A percentile compares a stretch with the other conserved stretches of the same genome.
Evolutionary conservation across 305 asterid genomes (phyloP).

Genomic region (Rubia tinctorum): DNA sequence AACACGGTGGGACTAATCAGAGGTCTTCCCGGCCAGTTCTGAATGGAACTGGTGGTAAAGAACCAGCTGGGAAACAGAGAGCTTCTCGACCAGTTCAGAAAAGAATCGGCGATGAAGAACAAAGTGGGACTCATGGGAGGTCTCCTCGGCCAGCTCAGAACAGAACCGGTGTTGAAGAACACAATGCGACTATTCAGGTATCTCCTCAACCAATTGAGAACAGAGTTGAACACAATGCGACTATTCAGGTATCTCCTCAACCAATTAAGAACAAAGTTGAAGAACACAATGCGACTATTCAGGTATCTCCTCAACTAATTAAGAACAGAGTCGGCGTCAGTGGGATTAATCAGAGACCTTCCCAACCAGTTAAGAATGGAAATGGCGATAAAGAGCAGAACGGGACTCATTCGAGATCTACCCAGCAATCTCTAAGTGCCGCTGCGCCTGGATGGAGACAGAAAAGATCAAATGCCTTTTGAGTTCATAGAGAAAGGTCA

Average conservation of each 20-base stretch:
- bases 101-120: slow-evolving; percentile 8
- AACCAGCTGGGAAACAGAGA: not conserved
- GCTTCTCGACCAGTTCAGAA: slow-evolving; percentile 13
- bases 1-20: not conserved
- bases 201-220: no score
- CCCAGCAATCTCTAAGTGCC: slow-evolving; percentile 4
- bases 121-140: slow-evolving; percentile 14
- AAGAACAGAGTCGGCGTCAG: no score
- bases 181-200: no score
- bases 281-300: no score
- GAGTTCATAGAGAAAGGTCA: not conserved
- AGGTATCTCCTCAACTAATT: no score
- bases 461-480: slow-evolving; percentile 12
- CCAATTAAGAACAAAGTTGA: slow-evolving; percentile 22
- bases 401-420: slow-evolving; percentile 20
- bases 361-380: slow-evolving; percentile 15
- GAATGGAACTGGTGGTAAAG: not conserved
- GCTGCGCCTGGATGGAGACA: slow-evolving; percentile 36
- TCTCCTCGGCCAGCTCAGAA: slow-evolving; percentile 29
- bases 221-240: no score
- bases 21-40: not conserved
- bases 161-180: not conserved
- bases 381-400: not conserved
- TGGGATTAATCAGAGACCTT: no score
- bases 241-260: no score